Evolutionary conservation across 352 stramenopile species (phyloP).

Genomic region (Phytophthora capsici): DNA sequence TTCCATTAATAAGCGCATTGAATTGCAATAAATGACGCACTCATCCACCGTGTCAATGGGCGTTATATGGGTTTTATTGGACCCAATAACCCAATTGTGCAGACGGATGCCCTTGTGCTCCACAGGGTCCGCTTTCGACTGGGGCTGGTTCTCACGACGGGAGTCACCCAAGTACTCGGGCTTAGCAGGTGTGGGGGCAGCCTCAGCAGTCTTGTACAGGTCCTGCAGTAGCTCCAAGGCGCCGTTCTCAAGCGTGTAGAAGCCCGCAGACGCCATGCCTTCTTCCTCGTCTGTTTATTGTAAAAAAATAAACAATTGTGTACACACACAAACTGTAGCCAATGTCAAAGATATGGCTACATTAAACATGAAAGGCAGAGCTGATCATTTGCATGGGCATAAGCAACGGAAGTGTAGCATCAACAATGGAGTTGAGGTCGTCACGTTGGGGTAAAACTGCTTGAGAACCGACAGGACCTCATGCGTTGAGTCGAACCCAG

Average conservation of each 20-base stretch:
- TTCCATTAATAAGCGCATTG: not conserved
- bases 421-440: conserved; percentile 43
- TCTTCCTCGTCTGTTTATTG: too few relatives aligned
- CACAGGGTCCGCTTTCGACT: conserved; percentile 58
- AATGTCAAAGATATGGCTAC: too few relatives aligned
- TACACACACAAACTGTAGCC: too few relatives aligned
- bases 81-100: conserved; percentile 70
- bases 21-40: conserved; percentile 31
- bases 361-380: too few relatives aligned
- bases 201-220: conserved; percentile 39
- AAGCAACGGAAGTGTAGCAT: conserved; percentile 66
- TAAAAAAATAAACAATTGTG: too few relatives aligned
- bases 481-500: conserved; percentile 45
- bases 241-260: conserved; percentile 60
- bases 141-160: conserved; percentile 42
- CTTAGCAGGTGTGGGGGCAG: not conserved
- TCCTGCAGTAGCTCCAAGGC: conserved; percentile 54
- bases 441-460: conserved; percentile 66
- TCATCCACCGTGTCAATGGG: conserved; percentile 73
- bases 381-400: not conserved
- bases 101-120: conserved; percentile 77
- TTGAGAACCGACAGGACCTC: conserved; percentile 57
- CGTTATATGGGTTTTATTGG: conserved; percentile 86
- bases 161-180: conserved; percentile 58
- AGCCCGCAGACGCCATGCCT: conserved; percentile 44